Evolutionary conservation across 2,329 filamentous ascomycete species (phyloP).

Genomic region (Penicillium occitanis): DNA sequence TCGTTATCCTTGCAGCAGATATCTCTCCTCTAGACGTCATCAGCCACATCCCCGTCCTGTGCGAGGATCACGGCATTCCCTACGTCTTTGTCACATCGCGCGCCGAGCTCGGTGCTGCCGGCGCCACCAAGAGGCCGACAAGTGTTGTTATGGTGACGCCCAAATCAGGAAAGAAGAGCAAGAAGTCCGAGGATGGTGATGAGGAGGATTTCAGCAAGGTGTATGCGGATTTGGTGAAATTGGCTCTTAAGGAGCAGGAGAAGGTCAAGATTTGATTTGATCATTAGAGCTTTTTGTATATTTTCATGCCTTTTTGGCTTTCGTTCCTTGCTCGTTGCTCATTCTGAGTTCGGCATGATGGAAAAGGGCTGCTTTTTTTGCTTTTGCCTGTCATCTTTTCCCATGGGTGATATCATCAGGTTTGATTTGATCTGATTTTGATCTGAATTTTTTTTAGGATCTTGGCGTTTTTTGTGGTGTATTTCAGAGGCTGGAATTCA

Average conservation of each 20-base stretch:
- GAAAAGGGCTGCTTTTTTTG: neutral
- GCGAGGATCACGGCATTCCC: slow-evolving; percentile 95
- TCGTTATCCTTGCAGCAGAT: slow-evolving; percentile 92
- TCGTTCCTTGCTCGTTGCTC: neutral
- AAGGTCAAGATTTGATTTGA: slow-evolving; percentile 52
- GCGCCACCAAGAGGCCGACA: slow-evolving; percentile 92
- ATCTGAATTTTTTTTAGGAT: slow-evolving; percentile 1
- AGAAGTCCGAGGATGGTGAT: slow-evolving; percentile 50
- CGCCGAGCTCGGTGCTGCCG: slow-evolving; percentile 89
- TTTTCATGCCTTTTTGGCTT: slow-evolving; percentile 1
- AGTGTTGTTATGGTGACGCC: slow-evolving; percentile 83
- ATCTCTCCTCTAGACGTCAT: slow-evolving; percentile 99
- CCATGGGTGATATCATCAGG: slow-evolving; percentile 19
- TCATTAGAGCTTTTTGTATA: slow-evolving; percentile 9
- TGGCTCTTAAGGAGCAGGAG: slow-evolving; percentile 59
- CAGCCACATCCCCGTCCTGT: slow-evolving; percentile 93
- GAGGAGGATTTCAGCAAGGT: slow-evolving; percentile 51
- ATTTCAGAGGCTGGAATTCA: slow-evolving; percentile 37
- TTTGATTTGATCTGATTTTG: slow-evolving; percentile 17
- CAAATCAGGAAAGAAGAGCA: slow-evolving; percentile 52
- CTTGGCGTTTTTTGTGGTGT: slow-evolving; percentile 31
- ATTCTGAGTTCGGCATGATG: neutral
- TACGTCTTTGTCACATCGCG: slow-evolving; percentile 94
- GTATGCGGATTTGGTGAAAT: slow-evolving; percentile 58
- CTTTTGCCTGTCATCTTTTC: slow-evolving; percentile 15